Evolutionary conservation across 2,329 filamentous ascomycete species (phyloP).

Genomic region (Ceratocystis huliohia): DNA sequence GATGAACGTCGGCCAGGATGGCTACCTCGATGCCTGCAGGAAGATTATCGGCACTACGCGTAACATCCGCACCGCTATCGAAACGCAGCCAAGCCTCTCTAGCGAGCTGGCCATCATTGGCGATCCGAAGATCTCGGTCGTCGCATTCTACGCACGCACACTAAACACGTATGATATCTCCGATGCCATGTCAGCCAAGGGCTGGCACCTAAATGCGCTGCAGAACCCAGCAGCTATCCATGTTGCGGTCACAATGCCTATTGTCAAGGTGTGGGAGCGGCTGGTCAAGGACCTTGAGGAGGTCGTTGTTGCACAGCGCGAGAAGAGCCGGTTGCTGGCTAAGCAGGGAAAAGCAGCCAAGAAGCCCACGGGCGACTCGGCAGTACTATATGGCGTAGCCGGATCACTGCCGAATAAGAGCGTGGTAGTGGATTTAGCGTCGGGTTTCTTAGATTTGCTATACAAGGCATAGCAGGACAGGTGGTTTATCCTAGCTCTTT

Average conservation of each 20-base stretch:
- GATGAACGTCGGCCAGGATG: constrained; percentile 74
- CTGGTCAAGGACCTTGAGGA: constrained; percentile 60
- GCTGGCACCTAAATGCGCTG: constrained; percentile 93
- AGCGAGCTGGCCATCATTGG: constrained; percentile 70
- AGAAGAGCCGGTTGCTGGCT: constrained; percentile 62
- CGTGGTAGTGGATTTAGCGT: constrained; percentile 79
- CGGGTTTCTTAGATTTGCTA: constrained; percentile 80
- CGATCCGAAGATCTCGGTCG: constrained; percentile 74
- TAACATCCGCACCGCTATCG: constrained; percentile 64
- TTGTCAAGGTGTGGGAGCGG: constrained; percentile 66
- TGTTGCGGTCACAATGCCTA: constrained; percentile 81
- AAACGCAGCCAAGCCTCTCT: constrained; percentile 52
- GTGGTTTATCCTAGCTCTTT: not conserved
- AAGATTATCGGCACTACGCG: constrained; percentile 80
- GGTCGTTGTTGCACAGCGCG: constrained; percentile 58
- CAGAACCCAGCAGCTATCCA: constrained; percentile 88
- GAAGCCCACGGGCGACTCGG: constrained; percentile 63
- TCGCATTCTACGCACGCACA: constrained; percentile 73
- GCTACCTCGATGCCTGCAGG: constrained; percentile 76
- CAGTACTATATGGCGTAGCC: constrained; percentile 86
- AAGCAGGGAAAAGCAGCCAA: constrained; percentile 55
- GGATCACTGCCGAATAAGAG: constrained; percentile 92
- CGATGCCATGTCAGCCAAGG: constrained; percentile 68
- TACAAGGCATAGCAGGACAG: constrained; percentile 58
- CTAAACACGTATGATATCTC: constrained; percentile 91